Evolutionary conservation across 176 grass and related monocot species (phyloP).

Genomic region (Raddia guianensis): DNA sequence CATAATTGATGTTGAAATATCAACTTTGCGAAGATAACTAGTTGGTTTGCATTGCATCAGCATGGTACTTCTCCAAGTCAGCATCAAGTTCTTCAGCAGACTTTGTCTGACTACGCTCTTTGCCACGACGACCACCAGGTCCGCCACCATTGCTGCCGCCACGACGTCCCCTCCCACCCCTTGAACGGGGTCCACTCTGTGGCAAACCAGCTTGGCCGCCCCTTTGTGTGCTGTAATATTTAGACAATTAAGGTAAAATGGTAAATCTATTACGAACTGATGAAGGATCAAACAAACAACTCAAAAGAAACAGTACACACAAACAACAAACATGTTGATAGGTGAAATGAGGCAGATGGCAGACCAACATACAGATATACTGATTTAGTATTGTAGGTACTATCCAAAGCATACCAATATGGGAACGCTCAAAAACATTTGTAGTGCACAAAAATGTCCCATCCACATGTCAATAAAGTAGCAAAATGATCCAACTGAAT

Average conservation of each 20-base stretch:
- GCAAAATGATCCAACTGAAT: neutral
- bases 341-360: neutral
- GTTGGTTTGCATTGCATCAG: slow-evolving; percentile 88
- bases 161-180: slow-evolving; percentile 46
- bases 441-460: neutral
- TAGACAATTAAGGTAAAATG: slow-evolving; percentile 26
- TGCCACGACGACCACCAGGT: slow-evolving; percentile 64
- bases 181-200: slow-evolving; percentile 49
- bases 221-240: slow-evolving; percentile 63
- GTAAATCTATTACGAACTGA: neutral
- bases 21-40: slow-evolving; percentile 41
- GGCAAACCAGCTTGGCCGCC: slow-evolving; percentile 35
- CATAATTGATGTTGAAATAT: slow-evolving; percentile 46
- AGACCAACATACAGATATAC: neutral
- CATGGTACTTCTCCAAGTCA: slow-evolving; percentile 97
- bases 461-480: slow-evolving; percentile 2
- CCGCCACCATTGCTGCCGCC: slow-evolving; percentile 34
- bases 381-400: neutral
- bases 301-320: neutral
- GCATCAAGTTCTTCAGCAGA: slow-evolving; percentile 94
- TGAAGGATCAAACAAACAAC: neutral
- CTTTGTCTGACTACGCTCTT: slow-evolving; percentile 53
- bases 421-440: neutral
- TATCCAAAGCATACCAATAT: neutral
- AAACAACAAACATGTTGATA: neutral